Conservation (phyloP, 2,329 filamentous ascomycete species). For the Fusarium oxysporum region DNA sequence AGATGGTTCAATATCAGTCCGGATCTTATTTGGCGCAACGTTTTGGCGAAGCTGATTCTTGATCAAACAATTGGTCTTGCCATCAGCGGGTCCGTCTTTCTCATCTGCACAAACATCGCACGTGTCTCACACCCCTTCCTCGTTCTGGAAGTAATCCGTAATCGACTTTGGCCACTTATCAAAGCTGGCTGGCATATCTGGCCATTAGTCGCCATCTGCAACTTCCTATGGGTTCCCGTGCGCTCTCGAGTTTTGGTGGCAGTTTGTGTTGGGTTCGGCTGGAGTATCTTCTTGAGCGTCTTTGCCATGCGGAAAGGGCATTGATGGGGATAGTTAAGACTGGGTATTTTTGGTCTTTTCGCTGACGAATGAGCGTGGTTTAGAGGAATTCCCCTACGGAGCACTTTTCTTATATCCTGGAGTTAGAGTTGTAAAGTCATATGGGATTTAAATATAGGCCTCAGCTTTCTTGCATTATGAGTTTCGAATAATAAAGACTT, state of each 20-base stretch:
- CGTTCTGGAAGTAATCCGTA: slow-evolving; percentile 44
- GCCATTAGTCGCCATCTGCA: slow-evolving; percentile 52
- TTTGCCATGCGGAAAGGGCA: slow-evolving; percentile 45
- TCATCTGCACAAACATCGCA: slow-evolving; percentile 52
- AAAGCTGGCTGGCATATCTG: slow-evolving; percentile 53
- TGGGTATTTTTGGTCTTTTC: slow-evolving; percentile 3
- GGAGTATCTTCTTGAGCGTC: slow-evolving; percentile 53
- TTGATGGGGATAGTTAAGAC: not conserved
- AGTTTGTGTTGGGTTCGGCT: slow-evolving; percentile 52
- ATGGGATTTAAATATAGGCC: not conserved
- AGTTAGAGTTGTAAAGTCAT: not conserved
- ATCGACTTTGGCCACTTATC: slow-evolving; percentile 47
- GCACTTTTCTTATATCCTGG: slow-evolving; percentile 23
- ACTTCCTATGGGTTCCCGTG: slow-evolving; percentile 53
- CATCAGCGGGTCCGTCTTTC: slow-evolving; percentile 51
- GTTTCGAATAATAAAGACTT: not conserved
- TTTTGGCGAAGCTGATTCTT: slow-evolving; percentile 50
- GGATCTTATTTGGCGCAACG: slow-evolving; percentile 51
- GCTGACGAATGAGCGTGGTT: not conserved
- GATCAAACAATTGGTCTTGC: slow-evolving; percentile 52
- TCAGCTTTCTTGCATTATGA: not conserved
- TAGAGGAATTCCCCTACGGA: slow-evolving; percentile 17
- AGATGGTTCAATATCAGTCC: slow-evolving; percentile 37
- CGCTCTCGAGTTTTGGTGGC: slow-evolving; percentile 51
- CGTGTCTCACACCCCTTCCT: slow-evolving; percentile 43